These are phyloP conservation scores for Pseudohyphozyma bogoriensis DNA, from an alignment of 768 basidiomycete genomes.

Conservation along the genomic window DNA sequence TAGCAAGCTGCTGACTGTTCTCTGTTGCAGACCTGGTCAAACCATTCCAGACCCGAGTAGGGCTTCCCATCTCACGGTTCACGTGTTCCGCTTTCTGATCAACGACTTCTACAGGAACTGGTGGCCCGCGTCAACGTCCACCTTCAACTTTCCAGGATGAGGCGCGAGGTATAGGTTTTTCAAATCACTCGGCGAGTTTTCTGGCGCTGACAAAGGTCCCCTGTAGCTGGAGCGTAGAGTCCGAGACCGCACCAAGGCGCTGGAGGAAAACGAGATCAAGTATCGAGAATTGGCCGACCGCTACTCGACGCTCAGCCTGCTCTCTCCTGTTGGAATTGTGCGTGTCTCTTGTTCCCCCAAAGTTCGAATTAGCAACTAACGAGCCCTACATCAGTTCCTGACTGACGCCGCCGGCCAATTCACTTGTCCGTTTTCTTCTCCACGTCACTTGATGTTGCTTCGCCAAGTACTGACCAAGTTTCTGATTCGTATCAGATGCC, in stretches of 20 bases:
- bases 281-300: conserved; percentile 25
- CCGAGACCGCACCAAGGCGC: conserved; percentile 23
- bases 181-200: too few relatives aligned
- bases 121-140: conserved; percentile 22
- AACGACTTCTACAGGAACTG: too few relatives aligned
- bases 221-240: neutral
- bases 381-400: too few relatives aligned
- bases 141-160: conserved; percentile 26
- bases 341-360: too few relatives aligned
- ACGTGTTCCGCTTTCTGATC: too few relatives aligned
- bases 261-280: conserved; percentile 21
- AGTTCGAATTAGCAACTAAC: too few relatives aligned
- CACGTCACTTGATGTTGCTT: neutral
- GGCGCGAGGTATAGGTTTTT: conserved; percentile 19
- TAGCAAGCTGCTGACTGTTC: too few relatives aligned
- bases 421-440: neutral
- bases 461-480: too few relatives aligned
- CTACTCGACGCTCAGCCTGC: conserved; percentile 13
- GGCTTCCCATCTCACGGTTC: too few relatives aligned
- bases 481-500: too few relatives aligned
- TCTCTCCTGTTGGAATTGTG: conserved; percentile 27
- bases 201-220: too few relatives aligned
- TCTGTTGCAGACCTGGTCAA: too few relatives aligned
- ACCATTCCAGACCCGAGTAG: conserved; percentile 25
- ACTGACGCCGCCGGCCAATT: neutral